Evolutionary conservation across 345 rosid genomes (phyloP), one percentile per base, ranked within the genome.

Genomic region (Citrus inodora): DNA sequence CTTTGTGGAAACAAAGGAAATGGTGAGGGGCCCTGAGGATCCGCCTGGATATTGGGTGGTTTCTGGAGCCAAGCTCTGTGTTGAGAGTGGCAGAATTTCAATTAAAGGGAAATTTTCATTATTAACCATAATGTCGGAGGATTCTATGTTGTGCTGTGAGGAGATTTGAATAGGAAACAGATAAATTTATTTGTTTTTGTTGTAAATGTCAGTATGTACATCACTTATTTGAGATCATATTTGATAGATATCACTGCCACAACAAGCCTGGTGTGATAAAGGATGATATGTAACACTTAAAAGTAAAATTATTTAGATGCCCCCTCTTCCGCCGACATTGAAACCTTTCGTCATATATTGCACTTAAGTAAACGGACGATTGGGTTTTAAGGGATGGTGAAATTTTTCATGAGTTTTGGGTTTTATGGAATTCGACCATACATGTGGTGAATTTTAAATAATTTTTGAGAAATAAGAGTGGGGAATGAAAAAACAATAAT

Each of bases 1-100:
- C 84, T 92, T 94, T 37, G 99, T 96, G n/a, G 92, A 96, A 75
- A 92, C 91, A 14, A 94, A 90, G 83, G 98, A 92, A 83, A 93
- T 85, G 89, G 84, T 90, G 73, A 86, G 99, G 82, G 98, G 99
- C 58, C 98, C 98, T 0, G 97, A 96, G 83, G 91, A 89, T 68
- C 76, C 82, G 1, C 99, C 98, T 27, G 99, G 99, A 61, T 96
- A 92, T 81, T 96, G 98, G 99, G 97, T 96, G 75, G 89, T 96
- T 48, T 92, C 97, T 1, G 99, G 99, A 68, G 97, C 99, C 53
- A 92, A 90, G 90, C 94, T 96, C 25, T 87, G 89, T 64, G 79
- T 92, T 51, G 97, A 89, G 59, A 91, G 87, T 61, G 94, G 97
- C 32, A 88, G 84, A 86, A 92, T 96, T 84, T 89, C 98, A 17